A percentile compares a stretch with the other conserved stretches of the same genome.
Evolutionary conservation across 2,329 filamentous ascomycete species (phyloP).

Genomic region (Neofusicoccum parvum): DNA sequence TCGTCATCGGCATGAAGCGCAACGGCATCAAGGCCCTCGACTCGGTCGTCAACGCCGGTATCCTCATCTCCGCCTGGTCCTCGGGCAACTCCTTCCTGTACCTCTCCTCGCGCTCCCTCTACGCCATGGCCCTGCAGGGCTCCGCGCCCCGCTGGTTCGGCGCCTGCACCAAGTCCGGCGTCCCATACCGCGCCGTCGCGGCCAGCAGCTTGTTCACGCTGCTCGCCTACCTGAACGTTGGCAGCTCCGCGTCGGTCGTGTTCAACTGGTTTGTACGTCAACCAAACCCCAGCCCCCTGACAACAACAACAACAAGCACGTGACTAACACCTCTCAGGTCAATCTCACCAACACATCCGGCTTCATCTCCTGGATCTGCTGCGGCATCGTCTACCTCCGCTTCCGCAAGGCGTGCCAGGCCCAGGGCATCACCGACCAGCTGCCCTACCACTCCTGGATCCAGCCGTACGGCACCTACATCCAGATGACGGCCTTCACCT

Average conservation of each 20-base stretch:
- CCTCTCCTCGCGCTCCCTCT: constrained; percentile 55
- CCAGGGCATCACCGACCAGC: constrained; percentile 50
- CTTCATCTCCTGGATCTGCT: constrained; percentile 58
- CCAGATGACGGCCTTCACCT: constrained; percentile 58
- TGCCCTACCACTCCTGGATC: constrained; percentile 57
- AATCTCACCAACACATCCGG: constrained; percentile 65
- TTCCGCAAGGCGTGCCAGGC: constrained; percentile 61
- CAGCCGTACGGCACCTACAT: constrained; percentile 68
- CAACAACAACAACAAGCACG: too few species aligned
- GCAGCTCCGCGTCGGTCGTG: constrained; percentile 45
- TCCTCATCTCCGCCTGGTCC: constrained; percentile 67
- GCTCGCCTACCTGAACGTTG: constrained; percentile 54
- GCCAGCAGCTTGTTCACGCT: constrained; percentile 47
- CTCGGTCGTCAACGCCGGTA: constrained; percentile 68
- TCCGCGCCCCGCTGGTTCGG: constrained; percentile 67
- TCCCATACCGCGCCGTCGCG: constrained; percentile 53
- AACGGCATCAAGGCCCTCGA: constrained; percentile 60
- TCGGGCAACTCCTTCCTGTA: constrained; percentile 60
- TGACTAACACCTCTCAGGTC: constrained; percentile 34
- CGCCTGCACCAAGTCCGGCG: constrained; percentile 62
- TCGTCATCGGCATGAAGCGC: constrained; percentile 53
- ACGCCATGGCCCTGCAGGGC: constrained; percentile 61
- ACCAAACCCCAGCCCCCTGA: background rate
- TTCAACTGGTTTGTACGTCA: constrained; percentile 67
- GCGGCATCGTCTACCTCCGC: constrained; percentile 60